Percentiles rank a stretch among this genome's conserved stretches.
Conservation (phyloP, 2,329 filamentous ascomycete genomes). For the Fusarium annulatum region DNA sequence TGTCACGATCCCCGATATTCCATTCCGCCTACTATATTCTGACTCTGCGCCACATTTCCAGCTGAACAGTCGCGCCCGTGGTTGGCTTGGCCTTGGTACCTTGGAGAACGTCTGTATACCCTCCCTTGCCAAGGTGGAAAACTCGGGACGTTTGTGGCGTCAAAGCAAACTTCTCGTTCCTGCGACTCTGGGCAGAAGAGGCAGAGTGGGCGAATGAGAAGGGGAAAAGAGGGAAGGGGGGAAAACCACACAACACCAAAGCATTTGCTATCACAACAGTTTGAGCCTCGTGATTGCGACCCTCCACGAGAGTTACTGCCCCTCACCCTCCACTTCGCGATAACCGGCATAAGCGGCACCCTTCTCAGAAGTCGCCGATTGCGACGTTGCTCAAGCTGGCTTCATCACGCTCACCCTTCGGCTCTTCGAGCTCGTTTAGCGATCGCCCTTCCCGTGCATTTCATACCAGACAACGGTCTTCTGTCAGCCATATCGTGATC, state of each 20-base stretch:
- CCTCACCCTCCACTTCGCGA: slow-evolving; percentile 7
- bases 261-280: slow-evolving; percentile 4
- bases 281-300: slow-evolving; percentile 27
- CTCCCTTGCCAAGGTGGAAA: slow-evolving; percentile 40
- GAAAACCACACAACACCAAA: slow-evolving; percentile 3
- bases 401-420: slow-evolving; percentile 59
- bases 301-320: slow-evolving; percentile 9
- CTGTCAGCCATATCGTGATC: slow-evolving; percentile 51
- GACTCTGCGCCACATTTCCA: slow-evolving; percentile 34
- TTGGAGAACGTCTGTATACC: slow-evolving; percentile 8
- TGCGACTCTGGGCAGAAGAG: slow-evolving; percentile 11
- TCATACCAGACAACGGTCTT: slow-evolving; percentile 64
- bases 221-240: background rate
- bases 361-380: slow-evolving; percentile 35
- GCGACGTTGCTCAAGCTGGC: slow-evolving; percentile 59
- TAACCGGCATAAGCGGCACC: slow-evolving; percentile 23
- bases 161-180: slow-evolving; percentile 16
- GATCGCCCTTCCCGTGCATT: slow-evolving; percentile 60
- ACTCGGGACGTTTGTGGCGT: slow-evolving; percentile 26
- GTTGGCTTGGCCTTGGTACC: background rate
- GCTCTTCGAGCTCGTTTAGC: slow-evolving; percentile 66
- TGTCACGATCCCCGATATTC: slow-evolving; percentile 10
- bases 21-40: slow-evolving; percentile 23
- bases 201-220: background rate
- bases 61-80: slow-evolving; percentile 8